phyloP scores from a whole-genome alignment of 768 basidiomycete species.

The Mycena galopus region DNA sequence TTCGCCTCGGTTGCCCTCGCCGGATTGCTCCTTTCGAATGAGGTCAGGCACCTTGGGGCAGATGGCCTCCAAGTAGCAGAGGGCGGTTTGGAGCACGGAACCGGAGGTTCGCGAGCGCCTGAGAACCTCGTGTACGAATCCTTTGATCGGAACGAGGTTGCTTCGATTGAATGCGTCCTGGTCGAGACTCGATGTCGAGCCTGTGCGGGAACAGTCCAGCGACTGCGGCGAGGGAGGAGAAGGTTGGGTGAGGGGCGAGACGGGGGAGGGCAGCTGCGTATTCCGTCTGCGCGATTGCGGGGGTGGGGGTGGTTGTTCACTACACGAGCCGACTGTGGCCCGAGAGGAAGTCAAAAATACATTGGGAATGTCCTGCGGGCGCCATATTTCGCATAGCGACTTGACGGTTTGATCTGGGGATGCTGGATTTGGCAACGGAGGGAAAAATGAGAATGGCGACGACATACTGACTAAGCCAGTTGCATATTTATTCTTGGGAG shows the following conservation, averaged over 20 bases:
- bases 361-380: slow-evolving; percentile 76
- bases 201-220: too few species aligned
- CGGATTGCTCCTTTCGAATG: slow-evolving; percentile 61
- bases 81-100: slow-evolving; percentile 85
- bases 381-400: slow-evolving; percentile 85
- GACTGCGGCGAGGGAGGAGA: too few species aligned
- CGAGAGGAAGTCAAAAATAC: slow-evolving; percentile 60
- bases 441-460: too few species aligned
- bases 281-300: slow-evolving; percentile 39
- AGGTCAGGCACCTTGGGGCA: slow-evolving; percentile 77
- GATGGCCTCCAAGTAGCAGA: slow-evolving; percentile 91
- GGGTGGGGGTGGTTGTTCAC: slow-evolving; percentile 21
- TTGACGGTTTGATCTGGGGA: too few species aligned
- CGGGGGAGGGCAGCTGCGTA: too few species aligned
- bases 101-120: slow-evolving; percentile 88
- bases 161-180: background rate
- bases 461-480: too few species aligned
- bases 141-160: background rate
- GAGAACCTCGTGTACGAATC: slow-evolving; percentile 89
- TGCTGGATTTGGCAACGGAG: too few species aligned
- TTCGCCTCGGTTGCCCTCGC: slow-evolving; percentile 56
- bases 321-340: slow-evolving; percentile 42
- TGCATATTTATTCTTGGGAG: too few species aligned
- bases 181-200: too few species aligned
- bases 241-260: too few species aligned